Evolutionary conservation across 169 alveolate species (phyloP), one percentile per base, ranked within the genome.

Genomic region (Cyclospora cayetanensis): DNA sequence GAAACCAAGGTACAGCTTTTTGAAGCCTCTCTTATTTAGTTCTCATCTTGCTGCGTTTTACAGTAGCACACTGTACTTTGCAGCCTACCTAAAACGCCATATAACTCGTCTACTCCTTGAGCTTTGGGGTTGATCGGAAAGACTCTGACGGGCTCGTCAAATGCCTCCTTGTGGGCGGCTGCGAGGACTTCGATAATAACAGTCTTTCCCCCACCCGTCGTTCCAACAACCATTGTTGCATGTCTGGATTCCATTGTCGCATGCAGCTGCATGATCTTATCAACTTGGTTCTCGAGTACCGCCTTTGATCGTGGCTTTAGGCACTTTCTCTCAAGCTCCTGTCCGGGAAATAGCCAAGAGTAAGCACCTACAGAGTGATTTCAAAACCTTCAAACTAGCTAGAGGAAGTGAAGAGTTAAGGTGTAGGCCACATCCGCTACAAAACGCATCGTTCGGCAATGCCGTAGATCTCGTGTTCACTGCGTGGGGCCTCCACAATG

Each of bases 201-300:
- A 35, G 98, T 94, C 94, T 98, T 98, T 18, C 99, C 99, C 27
- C 98, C 97, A 80, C 98, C 98, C 22, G 99, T 97, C 27, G 98
- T 98, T 1, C 99, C 98, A 41, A 94, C 95, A 70, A 98, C 97
- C 99, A 98, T 97, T 25, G 99, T 97, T 46, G 99, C 95, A 93
- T 98, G 99, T 91, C 99, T 92, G 2, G 98, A 97, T 53, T 96
- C 96, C 99, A 98, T 97, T 52, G 98, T 97, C 95, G 97, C 99
- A 93, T 96, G 97, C 90, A 98, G 96, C 92, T 97, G 97, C 92
- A 97, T 94, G 3, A 96, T 98, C 93, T 98, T 98, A 82, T 96
- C 95, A 9, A 97, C 97, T 93, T 97, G 97, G 34, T 96, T 96
- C 84, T 93, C 95, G 82, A 96, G 96, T 91, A 93, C 93, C 80